phyloP scores from a whole-genome alignment of 257 asterid genomes.

The Scutellaria galericulata region DNA sequence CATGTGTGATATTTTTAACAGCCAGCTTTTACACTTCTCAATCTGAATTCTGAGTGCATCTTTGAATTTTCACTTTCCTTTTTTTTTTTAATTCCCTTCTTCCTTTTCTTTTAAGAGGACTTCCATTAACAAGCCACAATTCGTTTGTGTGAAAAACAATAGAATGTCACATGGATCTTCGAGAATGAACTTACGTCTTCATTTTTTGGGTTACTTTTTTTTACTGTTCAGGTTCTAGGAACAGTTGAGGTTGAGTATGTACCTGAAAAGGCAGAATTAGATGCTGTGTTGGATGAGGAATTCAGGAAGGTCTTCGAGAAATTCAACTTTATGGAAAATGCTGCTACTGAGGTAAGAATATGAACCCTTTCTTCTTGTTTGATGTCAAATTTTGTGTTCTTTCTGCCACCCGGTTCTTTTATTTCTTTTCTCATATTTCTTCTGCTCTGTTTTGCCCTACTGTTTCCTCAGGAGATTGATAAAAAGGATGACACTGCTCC shows the following conservation, averaged over 20 bases:
- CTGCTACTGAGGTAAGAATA: constrained; percentile 67
- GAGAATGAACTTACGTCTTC: constrained; percentile 16
- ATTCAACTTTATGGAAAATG: constrained; percentile 60
- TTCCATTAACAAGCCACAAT: too few species aligned
- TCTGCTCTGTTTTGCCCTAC: constrained; percentile 12
- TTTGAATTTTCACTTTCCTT: not conserved
- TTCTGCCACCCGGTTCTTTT: not conserved
- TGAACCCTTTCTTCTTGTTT: constrained; percentile 3
- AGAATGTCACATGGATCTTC: not conserved
- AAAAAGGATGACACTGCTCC: constrained; percentile 63
- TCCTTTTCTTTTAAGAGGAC: not conserved
- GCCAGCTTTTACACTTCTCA: not conserved
- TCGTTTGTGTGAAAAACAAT: not conserved
- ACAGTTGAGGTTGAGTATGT: constrained; percentile 91
- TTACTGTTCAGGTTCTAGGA: constrained; percentile 50
- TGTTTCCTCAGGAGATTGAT: constrained; percentile 60
- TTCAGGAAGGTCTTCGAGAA: constrained; percentile 88
- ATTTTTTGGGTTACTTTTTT: not conserved
- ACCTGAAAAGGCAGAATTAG: constrained; percentile 82
- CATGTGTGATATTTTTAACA: not conserved
- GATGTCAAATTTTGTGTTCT: not conserved
- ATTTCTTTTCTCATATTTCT: not conserved
- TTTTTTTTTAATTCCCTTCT: not conserved
- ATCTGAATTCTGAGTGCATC: not conserved
- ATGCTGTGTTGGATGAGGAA: constrained; percentile 71